Conservation (phyloP, 2,329 filamentous ascomycete species). For the Botryotinia convoluta region DNA sequence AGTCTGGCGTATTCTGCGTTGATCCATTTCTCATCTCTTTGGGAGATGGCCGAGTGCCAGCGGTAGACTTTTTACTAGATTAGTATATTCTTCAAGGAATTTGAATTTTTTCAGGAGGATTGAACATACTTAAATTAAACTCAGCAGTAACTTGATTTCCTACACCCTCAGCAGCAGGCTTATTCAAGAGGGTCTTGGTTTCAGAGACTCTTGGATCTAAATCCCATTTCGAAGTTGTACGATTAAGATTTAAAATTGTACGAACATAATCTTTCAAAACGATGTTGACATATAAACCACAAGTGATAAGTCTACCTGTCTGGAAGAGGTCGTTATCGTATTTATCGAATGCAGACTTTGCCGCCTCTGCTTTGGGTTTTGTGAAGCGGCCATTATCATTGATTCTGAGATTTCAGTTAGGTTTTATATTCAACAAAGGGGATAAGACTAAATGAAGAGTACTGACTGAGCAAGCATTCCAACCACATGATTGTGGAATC, state of each 20-base stretch:
- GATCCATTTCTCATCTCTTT: slow-evolving; percentile 71
- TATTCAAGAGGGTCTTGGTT: slow-evolving; percentile 49
- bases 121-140: slow-evolving; percentile 65
- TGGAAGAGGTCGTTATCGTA: slow-evolving; percentile 78
- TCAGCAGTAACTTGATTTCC: slow-evolving; percentile 82
- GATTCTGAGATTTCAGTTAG: slow-evolving; percentile 48
- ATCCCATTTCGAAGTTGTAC: slow-evolving; percentile 42
- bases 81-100: neutral
- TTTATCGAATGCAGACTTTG: slow-evolving; percentile 58
- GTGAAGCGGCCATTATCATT: slow-evolving; percentile 80
- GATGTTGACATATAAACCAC: slow-evolving; percentile 74
- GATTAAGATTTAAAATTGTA: slow-evolving; percentile 47
- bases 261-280: slow-evolving; percentile 74
- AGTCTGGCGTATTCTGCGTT: slow-evolving; percentile 51
- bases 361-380: slow-evolving; percentile 56
- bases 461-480: slow-evolving; percentile 62
- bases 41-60: slow-evolving; percentile 76
- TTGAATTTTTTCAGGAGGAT: neutral
- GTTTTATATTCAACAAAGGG: neutral
- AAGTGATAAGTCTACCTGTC: slow-evolving; percentile 70
- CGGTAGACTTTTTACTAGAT: slow-evolving; percentile 51
- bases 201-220: slow-evolving; percentile 70
- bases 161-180: slow-evolving; percentile 47
- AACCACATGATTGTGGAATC: slow-evolving; percentile 77
- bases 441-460: neutral